Evolutionary conservation across 1,284 basidiomycete genomes (phyloP), one percentile per base, ranked within the genome.

Genomic region (Naganishia albida): DNA sequence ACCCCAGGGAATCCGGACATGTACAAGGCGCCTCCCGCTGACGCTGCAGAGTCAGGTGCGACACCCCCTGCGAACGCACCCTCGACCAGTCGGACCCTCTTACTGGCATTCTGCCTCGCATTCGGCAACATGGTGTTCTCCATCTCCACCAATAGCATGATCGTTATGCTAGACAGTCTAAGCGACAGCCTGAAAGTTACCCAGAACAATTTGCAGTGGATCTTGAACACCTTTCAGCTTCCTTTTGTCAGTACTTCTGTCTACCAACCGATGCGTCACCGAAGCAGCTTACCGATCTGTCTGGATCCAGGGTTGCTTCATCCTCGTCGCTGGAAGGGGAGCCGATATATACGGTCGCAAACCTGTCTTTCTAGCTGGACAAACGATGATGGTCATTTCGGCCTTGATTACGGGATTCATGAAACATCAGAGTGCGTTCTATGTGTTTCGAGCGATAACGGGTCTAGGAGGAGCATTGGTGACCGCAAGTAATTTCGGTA

Each of bases 221-320:
- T 57, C 40, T 57, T 46, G 42, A 57, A 48, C 30, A 38, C 55
- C 7, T 30, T 57, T 16, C 43, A 57, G 43, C 42, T 57, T 16
- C 55, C 55, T 8, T 46, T 57, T 7, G 43, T 38, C 8, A 56
- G 49, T 51, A 1, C 25, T 25, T 4, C 44, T n/a, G n/a, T n/a
- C n/a, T n/a, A 25, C 34, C 18, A 52, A 6, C 7, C 28, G 13
- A 26, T 10, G 7, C 34, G 6, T 34, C 10, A 10, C 10, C 34
- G 6, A 34, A 34, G 10, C 34, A 10, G 10, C 34, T 34, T 4
- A 34, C 34, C 34, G 4, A 34, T 34, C 34, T 4, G 4, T 10
- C 6, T 34, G 4, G 34, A 34, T 7, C n/a, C 3, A 54, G 52
- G 34, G 52, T 1, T 40, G 52, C 20, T 23, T 34, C 18, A 54